phyloP scores from a whole-genome alignment of 2,329 filamentous ascomycete species.

The Pseudogymnoascus sp. region DNA sequence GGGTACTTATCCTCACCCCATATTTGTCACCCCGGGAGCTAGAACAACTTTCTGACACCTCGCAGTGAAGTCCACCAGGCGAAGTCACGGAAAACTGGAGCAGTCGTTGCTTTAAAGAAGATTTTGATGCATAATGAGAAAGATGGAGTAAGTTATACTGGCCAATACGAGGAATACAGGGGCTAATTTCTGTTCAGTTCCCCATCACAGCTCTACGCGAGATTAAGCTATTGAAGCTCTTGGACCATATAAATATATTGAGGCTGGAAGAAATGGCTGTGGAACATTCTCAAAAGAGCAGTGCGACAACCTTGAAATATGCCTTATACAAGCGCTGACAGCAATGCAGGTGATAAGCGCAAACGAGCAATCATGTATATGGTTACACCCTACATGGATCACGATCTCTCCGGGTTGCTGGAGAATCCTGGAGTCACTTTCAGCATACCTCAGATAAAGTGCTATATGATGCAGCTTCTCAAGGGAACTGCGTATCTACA shows the following conservation, averaged over 20 bases:
- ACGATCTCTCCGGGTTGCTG: constrained; percentile 92
- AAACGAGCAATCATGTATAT: constrained; percentile 91
- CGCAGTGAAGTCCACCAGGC: constrained; percentile 83
- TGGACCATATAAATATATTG: constrained; percentile 86
- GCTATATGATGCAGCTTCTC: constrained; percentile 89
- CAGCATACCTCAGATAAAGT: constrained; percentile 88
- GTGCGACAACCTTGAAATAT: constrained; percentile 7
- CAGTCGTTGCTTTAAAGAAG: constrained; percentile 86
- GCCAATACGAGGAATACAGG: neutral
- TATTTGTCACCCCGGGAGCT: neutral
- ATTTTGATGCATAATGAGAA: constrained; percentile 99
- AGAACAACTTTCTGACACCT: constrained; percentile 9
- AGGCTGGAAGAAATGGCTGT: constrained; percentile 93
- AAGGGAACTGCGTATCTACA: constrained; percentile 87
- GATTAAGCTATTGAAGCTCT: constrained; percentile 91
- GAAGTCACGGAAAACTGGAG: constrained; percentile 63
- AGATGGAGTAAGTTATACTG: constrained; percentile 59
- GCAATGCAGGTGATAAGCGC: constrained; percentile 56
- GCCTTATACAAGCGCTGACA: constrained; percentile 20
- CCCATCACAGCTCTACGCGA: constrained; percentile 97
- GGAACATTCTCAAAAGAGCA: constrained; percentile 48
- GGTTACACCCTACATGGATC: constrained; percentile 98
- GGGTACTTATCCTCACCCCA: constrained; percentile 46
- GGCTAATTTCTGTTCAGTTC: constrained; percentile 46
- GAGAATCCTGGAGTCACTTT: constrained; percentile 90